A percentile compares a stretch with the other conserved stretches of the same genome.
Evolutionary conservation across 352 stramenopile genomes (phyloP).

Genomic region (Pythium dissimile): DNA sequence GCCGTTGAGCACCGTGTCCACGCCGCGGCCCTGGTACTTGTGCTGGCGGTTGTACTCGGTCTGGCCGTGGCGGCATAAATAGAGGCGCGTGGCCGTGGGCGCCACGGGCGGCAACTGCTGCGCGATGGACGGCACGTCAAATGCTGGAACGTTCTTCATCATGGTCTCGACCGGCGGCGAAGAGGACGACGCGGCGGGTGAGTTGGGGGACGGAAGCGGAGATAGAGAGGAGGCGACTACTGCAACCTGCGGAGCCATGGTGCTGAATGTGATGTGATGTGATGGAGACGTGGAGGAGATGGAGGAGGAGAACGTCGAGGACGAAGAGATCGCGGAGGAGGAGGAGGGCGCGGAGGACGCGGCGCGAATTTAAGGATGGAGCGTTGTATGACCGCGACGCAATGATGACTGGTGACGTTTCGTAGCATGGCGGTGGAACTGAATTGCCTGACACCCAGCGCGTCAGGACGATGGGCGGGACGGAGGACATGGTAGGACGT

Average conservation of each 20-base stretch:
- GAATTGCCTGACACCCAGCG: neutral
- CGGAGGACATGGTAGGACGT: neutral
- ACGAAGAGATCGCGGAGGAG: neutral
- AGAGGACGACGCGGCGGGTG: slow-evolving; percentile 3
- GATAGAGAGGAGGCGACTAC: neutral
- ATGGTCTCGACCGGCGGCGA: slow-evolving; percentile 4
- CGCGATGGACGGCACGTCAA: slow-evolving; percentile 26
- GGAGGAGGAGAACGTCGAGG: neutral
- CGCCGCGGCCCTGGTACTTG: slow-evolving; percentile 75
- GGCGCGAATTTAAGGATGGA: no score
- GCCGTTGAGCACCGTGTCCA: slow-evolving; percentile 71
- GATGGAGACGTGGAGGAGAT: neutral
- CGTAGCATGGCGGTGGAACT: no score
- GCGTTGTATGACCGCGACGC: no score
- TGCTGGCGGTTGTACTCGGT: slow-evolving; percentile 72
- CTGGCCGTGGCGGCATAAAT: slow-evolving; percentile 76
- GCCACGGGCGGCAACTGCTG: slow-evolving; percentile 58
- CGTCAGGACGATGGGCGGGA: neutral
- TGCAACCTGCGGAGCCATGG: slow-evolving; percentile 21
- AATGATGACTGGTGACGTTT: no score
- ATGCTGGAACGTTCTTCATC: slow-evolving; percentile 10
- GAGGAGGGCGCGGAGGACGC: neutral
- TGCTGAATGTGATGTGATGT: neutral
- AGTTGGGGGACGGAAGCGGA: neutral
- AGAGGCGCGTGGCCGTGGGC: slow-evolving; percentile 53